Base-by-base conservation (phyloP, 768 basidiomycete genomes). In the Mycena floridula region DNA sequence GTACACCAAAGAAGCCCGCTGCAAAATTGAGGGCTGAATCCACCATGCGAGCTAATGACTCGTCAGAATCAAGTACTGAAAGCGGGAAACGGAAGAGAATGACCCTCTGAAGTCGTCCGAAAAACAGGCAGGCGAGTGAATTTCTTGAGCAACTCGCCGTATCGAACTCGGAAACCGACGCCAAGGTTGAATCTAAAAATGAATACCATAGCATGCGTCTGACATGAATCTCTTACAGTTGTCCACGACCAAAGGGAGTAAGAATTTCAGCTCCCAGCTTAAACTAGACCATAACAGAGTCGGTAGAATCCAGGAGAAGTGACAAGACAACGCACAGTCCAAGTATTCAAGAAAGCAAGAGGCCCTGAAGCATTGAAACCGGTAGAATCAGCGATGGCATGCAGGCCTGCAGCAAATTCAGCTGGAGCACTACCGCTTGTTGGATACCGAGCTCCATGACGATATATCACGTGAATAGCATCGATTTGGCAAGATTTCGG, bases 191-290 rank as follows among this genome's bases (percentile, higher is more conserved):
- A 67, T 26, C 67, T 70, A 2, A 23, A 37, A 27, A 30, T 25
- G 24, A 27, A 18, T 43, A 37, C 46, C 15, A 20, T 38, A n/a
- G 9, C 16, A 25, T 16, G 11, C 38, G 22, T 9, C 24, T 13
- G 32, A 24, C 24, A 27, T 7, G 15, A 51, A 24, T 12, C 63
- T 48, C 56, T 64, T 66, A 89, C 49, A 89, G 54, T 47, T 90
- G 82, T 45, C 77, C 73, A 30, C 88, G 70, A 7, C 87, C 86
- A 50, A 88, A 89, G 2, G 85, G 85, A 3, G 85, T 85, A 47
- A 89, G 60, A 37, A 79, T 72, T 61, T 89, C 89, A 47, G 76
- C 77, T 9, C 89, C 89, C 11, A 91, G 79, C 52, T 81, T 80
- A 59, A 84, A 90, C n/a, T 35, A 35, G 32, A 18, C 18, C 32